Percentiles rank a stretch among this genome's conserved stretches.
phyloP scores from a whole-genome alignment of 1,284 basidiomycete genomes.

The Ganoderma sinense region DNA sequence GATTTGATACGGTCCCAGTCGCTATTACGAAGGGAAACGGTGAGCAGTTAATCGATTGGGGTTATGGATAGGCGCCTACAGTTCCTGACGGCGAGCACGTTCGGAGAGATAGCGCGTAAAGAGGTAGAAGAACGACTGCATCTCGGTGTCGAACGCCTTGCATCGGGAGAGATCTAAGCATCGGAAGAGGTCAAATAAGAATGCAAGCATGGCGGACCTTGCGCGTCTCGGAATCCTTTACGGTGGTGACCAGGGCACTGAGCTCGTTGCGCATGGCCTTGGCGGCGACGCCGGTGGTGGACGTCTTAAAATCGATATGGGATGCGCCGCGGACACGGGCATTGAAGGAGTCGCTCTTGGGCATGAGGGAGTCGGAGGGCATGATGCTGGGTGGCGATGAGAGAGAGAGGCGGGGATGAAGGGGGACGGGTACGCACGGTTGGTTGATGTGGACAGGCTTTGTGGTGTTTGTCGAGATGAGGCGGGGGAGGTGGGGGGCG shows the following conservation, averaged over 20 bases:
- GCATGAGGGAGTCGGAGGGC: constrained; percentile 59
- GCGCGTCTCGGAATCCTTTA: constrained; percentile 81
- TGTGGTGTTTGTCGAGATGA: constrained; percentile 72
- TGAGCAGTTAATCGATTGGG: constrained; percentile 11
- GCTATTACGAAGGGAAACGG: constrained; percentile 57
- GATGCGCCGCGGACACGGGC: constrained; percentile 71
- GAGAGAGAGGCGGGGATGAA: constrained; percentile 19
- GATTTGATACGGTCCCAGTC: constrained; percentile 99
- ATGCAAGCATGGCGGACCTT: constrained; percentile 63
- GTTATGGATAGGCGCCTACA: constrained; percentile 65
- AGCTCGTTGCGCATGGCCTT: constrained; percentile 99
- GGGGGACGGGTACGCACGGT: constrained; percentile 38
- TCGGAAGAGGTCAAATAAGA: constrained; percentile 16
- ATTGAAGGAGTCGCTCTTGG: constrained; percentile 67
- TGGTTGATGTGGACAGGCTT: constrained; percentile 64
- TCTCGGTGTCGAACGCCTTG: constrained; percentile 96
- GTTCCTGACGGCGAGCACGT: constrained; percentile 93
- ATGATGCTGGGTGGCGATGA: constrained; percentile 46
- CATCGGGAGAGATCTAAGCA: constrained; percentile 22
- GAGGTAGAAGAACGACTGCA: constrained; percentile 99
- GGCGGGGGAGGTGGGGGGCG: constrained; percentile 59
- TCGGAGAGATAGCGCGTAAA: constrained; percentile 98
- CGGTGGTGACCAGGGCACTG: constrained; percentile 88
- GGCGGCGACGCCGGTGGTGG: constrained; percentile 96
- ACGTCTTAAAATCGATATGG: constrained; percentile 94